phyloP scores from a whole-genome alignment of 2,329 filamentous ascomycete genomes.

The Colletotrichum salicis region DNA sequence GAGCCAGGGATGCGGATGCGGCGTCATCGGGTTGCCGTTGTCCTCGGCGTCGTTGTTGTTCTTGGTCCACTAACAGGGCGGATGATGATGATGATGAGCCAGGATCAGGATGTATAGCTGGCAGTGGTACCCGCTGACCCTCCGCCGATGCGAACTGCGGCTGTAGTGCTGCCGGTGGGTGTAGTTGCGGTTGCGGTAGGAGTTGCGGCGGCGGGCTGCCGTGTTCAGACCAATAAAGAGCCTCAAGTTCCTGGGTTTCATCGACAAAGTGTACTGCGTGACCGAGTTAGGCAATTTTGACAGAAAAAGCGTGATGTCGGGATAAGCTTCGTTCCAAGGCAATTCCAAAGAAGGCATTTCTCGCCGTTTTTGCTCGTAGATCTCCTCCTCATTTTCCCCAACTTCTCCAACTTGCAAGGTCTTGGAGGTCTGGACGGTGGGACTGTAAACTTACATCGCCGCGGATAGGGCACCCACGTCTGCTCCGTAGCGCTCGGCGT shows the following conservation, averaged over 20 bases:
- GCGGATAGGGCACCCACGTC: conserved; percentile 27
- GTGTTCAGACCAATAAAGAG: conserved; percentile 24
- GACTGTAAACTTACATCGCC: conserved; percentile 24
- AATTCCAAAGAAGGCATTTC: background rate
- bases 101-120: background rate
- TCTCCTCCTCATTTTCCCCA: too few species aligned
- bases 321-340: background rate
- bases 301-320: background rate
- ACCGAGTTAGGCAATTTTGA: background rate
- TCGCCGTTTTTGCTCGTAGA: background rate
- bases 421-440: background rate
- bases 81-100: too few species aligned
- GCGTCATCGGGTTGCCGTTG: background rate
- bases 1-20: background rate
- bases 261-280: conserved; percentile 23
- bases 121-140: background rate
- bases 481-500: conserved; percentile 9
- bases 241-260: conserved; percentile 30
- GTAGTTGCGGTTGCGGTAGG: too few species aligned
- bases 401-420: background rate
- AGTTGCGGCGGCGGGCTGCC: background rate
- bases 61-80: too few species aligned
- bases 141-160: background rate
- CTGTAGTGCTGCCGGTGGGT: too few species aligned
- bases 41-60: background rate